Percentiles rank a stretch among this genome's conserved stretches.
phyloP scores from a whole-genome alignment of 2,329 filamentous ascomycete species.

The Hypoxylon sp. region DNA sequence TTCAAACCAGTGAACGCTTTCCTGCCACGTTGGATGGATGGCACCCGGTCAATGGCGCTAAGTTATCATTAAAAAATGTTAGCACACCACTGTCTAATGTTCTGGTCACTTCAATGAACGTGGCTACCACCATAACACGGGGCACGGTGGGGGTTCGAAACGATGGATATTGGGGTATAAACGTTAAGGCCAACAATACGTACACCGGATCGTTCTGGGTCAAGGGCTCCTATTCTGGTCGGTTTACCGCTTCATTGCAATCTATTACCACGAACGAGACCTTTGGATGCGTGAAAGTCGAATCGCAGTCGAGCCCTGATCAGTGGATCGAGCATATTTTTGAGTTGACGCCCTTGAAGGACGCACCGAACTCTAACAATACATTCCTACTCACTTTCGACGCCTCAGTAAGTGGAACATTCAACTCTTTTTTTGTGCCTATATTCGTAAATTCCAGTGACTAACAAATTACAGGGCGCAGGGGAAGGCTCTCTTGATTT shows the following conservation, averaged over 20 bases:
- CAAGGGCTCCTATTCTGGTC: conserved; percentile 63
- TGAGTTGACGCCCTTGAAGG: conserved; percentile 59
- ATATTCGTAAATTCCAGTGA: conserved; percentile 1
- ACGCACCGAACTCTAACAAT: conserved; percentile 69
- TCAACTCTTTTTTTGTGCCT: background rate
- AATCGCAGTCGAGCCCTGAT: conserved; percentile 58
- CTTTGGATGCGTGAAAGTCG: conserved; percentile 64
- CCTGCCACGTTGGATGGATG: conserved; percentile 64
- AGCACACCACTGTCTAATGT: conserved; percentile 66
- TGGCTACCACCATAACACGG: conserved; percentile 56
- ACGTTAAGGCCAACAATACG: conserved; percentile 60
- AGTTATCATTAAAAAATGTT: conserved; percentile 64
- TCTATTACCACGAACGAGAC: conserved; percentile 62
- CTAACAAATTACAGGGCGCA: conserved; percentile 52
- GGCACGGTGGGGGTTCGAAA: conserved; percentile 65
- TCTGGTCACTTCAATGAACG: conserved; percentile 67
- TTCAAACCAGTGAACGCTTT: conserved; percentile 68
- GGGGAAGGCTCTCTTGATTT: conserved; percentile 66
- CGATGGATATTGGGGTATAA: conserved; percentile 72
- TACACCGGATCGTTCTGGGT: conserved; percentile 70
- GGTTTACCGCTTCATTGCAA: conserved; percentile 64
- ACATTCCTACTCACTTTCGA: conserved; percentile 70
- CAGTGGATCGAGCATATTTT: conserved; percentile 69
- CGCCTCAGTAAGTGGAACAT: conserved; percentile 49
- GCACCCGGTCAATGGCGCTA: conserved; percentile 60